These are phyloP conservation scores for Penicillium coprophilum DNA, from an alignment of 495 filamentous ascomycete genomes.

Conservation along the genomic window DNA sequence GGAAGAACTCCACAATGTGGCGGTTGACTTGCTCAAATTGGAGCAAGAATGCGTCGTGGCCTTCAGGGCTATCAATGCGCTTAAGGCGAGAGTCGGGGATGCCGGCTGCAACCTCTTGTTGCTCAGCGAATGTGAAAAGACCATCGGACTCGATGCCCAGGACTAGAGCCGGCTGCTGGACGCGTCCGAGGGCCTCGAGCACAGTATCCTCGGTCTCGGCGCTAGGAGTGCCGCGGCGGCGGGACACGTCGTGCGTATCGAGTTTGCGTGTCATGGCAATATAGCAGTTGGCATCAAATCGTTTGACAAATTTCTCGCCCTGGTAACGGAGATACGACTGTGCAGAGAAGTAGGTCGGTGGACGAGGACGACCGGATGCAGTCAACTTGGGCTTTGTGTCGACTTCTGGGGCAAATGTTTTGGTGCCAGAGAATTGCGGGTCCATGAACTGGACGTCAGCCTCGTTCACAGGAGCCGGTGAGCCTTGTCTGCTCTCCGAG, in stretches of 20 bases:
- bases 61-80: constrained; percentile 88
- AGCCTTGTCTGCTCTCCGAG: constrained; percentile 37
- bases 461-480: constrained; percentile 27
- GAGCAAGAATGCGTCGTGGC: constrained; percentile 93
- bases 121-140: constrained; percentile 94
- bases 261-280: constrained; percentile 98
- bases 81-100: constrained; percentile 77
- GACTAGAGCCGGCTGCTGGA: constrained; percentile 85
- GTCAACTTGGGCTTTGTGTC: constrained; percentile 19
- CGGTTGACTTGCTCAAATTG: constrained; percentile 96
- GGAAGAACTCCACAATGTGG: constrained; percentile 81
- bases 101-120: constrained; percentile 81
- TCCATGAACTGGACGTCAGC: constrained; percentile 56
- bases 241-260: constrained; percentile 94
- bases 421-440: constrained; percentile 76
- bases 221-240: constrained; percentile 54
- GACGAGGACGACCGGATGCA: constrained; percentile 42
- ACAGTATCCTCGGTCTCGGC: constrained; percentile 53
- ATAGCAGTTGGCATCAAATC: constrained; percentile 98
- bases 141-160: constrained; percentile 93
- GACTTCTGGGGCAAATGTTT: constrained; percentile 41
- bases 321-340: constrained; percentile 99
- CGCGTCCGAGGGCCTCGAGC: constrained; percentile 69
- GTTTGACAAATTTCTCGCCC: constrained; percentile 91
- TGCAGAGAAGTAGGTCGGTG: constrained; percentile 90